Evolutionary conservation across 495 filamentous ascomycete genomes (phyloP), one percentile per base, ranked within the genome.

Genomic region (Pseudotulostoma volvatum): DNA sequence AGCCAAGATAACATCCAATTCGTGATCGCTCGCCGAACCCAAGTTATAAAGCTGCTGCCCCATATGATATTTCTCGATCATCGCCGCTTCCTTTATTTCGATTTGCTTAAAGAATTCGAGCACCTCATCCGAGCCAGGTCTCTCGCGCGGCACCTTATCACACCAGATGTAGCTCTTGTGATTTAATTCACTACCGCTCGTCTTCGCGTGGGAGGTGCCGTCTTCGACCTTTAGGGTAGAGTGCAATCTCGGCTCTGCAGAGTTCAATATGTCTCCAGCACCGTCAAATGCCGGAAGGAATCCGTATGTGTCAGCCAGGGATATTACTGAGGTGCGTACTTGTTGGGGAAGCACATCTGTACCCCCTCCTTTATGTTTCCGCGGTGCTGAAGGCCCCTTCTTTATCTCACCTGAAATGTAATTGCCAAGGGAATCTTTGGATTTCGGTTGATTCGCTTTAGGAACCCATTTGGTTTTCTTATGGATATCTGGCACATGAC

Each of bases 251-350:
- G 23, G 11, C 5, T 5, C 11, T 5, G 23, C 23, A 28, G 23
- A 11, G 11, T 28, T 11, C 11, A 46, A 32, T 9, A 16, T 18
- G 16, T 50, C 52, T 7, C 41, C 49, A 2, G 38, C 38, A 15
- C 52, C 51, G 21, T 55, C 54, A 25, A 48, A 50, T 17, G 42
- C 46, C 37, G 52, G 54, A 8, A 58, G 41, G 30, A 46, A 49
- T 1, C 47, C 56, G 35, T 56, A 53, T 9, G 48, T 57, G 40
- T 59, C 53, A 31, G 56, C 51, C 11, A 50, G 53, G 11, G 50
- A 44, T 15, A 51, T 39, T 9, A 50, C 46, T 9, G 47, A 32
- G 11, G 53, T 47, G 1, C 42, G 40, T n/a, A 45, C 43, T 38
- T 55, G 52, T 20, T 48, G 47, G 18, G 44, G 37, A 21, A 44